These are phyloP conservation scores for Calonectria pteridis DNA, from an alignment of 2,329 filamentous ascomycete genomes.

Conservation along the genomic window DNA sequence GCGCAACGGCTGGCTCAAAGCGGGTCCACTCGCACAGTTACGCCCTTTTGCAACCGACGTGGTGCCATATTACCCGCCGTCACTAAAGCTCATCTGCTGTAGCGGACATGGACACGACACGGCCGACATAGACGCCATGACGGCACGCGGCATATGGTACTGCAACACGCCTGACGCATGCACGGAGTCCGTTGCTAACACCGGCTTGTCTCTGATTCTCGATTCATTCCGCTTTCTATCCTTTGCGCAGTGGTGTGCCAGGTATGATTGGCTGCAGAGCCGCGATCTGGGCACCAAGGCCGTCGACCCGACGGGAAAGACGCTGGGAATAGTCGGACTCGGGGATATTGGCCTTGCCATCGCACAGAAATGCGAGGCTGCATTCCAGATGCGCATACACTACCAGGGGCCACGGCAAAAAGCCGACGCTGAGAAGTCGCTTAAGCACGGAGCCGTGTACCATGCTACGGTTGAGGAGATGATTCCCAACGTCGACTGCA, in stretches of 20 bases:
- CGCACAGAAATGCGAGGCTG: constrained; percentile 24
- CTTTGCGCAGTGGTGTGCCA: constrained; percentile 27
- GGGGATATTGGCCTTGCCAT: constrained; percentile 25
- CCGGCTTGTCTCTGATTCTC: constrained; percentile 15
- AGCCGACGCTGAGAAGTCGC: not conserved
- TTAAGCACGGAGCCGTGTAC: constrained; percentile 13
- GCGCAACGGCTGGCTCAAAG: constrained; percentile 34
- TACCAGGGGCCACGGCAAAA: constrained; percentile 24
- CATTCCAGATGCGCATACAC: constrained; percentile 23
- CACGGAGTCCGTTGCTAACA: constrained; percentile 26
- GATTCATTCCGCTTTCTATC: constrained; percentile 25
- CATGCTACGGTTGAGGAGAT: constrained; percentile 16
- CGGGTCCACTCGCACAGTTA: constrained; percentile 27
- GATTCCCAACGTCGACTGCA: constrained; percentile 26
- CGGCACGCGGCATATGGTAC: constrained; percentile 25
- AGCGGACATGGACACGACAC: constrained; percentile 33
- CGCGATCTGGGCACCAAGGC: constrained; percentile 18
- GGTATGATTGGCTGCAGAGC: constrained; percentile 25
- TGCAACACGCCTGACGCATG: constrained; percentile 29
- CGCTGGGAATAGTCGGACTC: constrained; percentile 22
- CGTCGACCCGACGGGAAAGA: constrained; percentile 16
- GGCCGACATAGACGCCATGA: constrained; percentile 21
- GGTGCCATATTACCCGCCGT: constrained; percentile 28
- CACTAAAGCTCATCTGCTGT: constrained; percentile 33
- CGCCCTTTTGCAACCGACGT: constrained; percentile 29